Percentiles rank a stretch among this genome's conserved stretches.
Evolutionary conservation across 179 eudicot genomes (phyloP).

Genomic region (Carnegiea gigantea): DNA sequence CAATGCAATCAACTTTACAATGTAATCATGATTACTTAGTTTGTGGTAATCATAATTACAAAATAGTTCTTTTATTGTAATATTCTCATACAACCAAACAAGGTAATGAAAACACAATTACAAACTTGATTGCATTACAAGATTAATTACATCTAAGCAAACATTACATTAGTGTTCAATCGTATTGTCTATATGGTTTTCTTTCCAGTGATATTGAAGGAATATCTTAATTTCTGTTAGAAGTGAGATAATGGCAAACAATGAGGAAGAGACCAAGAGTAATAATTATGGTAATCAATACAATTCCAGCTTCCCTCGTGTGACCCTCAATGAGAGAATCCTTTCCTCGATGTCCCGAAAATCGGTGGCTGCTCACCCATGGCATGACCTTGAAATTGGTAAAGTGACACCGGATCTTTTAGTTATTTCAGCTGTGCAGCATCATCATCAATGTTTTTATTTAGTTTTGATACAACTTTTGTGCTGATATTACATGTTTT

Average conservation of each 20-base stretch:
- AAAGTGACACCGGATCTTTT: background rate
- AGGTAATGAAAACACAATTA: too few relatives aligned
- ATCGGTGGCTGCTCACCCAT: conserved; percentile 92
- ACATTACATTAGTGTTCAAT: background rate
- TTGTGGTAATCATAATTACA: too few relatives aligned
- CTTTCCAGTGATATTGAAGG: background rate
- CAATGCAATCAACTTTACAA: too few relatives aligned
- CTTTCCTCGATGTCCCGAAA: conserved; percentile 71
- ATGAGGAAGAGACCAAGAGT: conserved; percentile 33
- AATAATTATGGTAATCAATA: conserved; percentile 18
- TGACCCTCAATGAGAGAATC: conserved; percentile 76
- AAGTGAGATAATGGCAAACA: conserved; percentile 49
- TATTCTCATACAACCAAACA: too few relatives aligned
- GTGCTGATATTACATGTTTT: background rate
- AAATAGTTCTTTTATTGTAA: too few relatives aligned
- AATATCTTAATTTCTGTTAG: background rate
- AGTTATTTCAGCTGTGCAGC: background rate
- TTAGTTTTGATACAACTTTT: background rate
- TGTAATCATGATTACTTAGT: too few relatives aligned
- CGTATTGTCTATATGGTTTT: background rate
- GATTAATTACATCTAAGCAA: too few relatives aligned
- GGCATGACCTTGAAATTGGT: conserved; percentile 98
- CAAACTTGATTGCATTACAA: too few relatives aligned
- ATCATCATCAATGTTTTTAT: background rate
- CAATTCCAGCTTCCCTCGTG: conserved; percentile 37